A percentile compares a stretch with the other conserved stretches of the same genome.
phyloP scores from a whole-genome alignment of 176 grass and related monocot genomes.

The Metroxylon sagu region DNA sequence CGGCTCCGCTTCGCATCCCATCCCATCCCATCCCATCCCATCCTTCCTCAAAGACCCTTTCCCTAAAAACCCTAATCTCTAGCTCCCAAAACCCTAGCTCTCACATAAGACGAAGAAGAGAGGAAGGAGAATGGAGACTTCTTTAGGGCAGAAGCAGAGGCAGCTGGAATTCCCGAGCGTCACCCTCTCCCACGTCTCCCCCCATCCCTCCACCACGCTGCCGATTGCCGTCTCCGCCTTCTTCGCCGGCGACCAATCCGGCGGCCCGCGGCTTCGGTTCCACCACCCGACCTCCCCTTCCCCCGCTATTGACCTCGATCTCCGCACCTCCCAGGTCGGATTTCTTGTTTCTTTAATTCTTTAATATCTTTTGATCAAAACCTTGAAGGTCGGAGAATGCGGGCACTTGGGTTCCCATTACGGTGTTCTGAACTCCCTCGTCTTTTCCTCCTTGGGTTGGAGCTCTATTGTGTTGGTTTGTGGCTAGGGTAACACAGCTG shows the following conservation, averaged over 20 bases:
- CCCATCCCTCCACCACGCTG: constrained; percentile 14
- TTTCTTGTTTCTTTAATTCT: neutral
- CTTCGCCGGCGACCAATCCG: constrained; percentile 19
- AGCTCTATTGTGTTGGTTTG: too few relatives aligned
- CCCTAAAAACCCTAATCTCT: constrained; percentile 17
- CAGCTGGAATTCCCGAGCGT: constrained; percentile 42
- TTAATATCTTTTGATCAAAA: neutral
- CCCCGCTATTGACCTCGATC: constrained; percentile 40
- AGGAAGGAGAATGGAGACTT: constrained; percentile 1
- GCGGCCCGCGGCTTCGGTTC: constrained; percentile 32
- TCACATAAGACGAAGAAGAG: constrained; percentile 17
- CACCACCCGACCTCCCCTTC: constrained; percentile 16
- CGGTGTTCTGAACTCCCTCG: too few relatives aligned
- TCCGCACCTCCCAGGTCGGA: constrained; percentile 56
- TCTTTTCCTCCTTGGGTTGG: too few relatives aligned
- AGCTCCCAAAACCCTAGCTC: constrained; percentile 22
- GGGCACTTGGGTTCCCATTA: neutral
- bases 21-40: too few relatives aligned
- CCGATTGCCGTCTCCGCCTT: constrained; percentile 26
- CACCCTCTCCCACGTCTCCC: constrained; percentile 40
- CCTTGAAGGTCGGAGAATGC: neutral
- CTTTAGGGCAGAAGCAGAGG: constrained; percentile 27
- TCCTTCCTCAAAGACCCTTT: neutral
- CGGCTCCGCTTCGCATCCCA: too few relatives aligned
- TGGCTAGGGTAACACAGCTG: too few relatives aligned